Conservation (phyloP, 2,329 filamentous ascomycete species). For the Botrytis tulipae region DNA sequence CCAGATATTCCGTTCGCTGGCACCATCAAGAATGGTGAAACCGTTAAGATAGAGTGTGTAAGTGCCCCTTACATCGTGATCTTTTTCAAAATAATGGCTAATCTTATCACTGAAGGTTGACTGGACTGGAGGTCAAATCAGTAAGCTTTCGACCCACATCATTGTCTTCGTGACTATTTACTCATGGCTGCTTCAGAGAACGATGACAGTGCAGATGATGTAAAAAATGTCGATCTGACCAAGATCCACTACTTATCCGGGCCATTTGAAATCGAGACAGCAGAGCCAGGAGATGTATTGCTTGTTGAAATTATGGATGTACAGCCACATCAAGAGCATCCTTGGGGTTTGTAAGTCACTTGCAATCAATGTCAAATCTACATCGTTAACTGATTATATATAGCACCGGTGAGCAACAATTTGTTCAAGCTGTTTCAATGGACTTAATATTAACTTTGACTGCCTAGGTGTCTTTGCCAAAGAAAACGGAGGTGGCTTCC, state of each 20-base stretch:
- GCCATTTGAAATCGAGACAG: slow-evolving; percentile 81
- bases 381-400: neutral
- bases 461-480: slow-evolving; percentile 58
- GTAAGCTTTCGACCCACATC: slow-evolving; percentile 47
- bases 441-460: neutral
- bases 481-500: slow-evolving; percentile 81
- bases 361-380: neutral
- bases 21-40: slow-evolving; percentile 77
- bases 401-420: slow-evolving; percentile 6
- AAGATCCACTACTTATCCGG: slow-evolving; percentile 85
- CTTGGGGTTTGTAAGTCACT: slow-evolving; percentile 87
- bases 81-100: slow-evolving; percentile 2
- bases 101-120: slow-evolving; percentile 27
- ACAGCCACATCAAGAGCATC: slow-evolving; percentile 79
- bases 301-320: slow-evolving; percentile 91
- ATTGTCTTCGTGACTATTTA: neutral
- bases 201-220: slow-evolving; percentile 85
- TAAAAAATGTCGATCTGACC: slow-evolving; percentile 81
- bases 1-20: slow-evolving; percentile 77
- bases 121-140: slow-evolving; percentile 75
- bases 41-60: slow-evolving; percentile 86
- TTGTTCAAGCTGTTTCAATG: neutral
- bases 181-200: slow-evolving; percentile 50
- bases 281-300: slow-evolving; percentile 75
- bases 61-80: slow-evolving; percentile 26